A percentile compares a stretch with the other conserved stretches of the same genome.
Conservation (phyloP, 805 yeast species). For the Suhomyces pyralidae region DNA sequence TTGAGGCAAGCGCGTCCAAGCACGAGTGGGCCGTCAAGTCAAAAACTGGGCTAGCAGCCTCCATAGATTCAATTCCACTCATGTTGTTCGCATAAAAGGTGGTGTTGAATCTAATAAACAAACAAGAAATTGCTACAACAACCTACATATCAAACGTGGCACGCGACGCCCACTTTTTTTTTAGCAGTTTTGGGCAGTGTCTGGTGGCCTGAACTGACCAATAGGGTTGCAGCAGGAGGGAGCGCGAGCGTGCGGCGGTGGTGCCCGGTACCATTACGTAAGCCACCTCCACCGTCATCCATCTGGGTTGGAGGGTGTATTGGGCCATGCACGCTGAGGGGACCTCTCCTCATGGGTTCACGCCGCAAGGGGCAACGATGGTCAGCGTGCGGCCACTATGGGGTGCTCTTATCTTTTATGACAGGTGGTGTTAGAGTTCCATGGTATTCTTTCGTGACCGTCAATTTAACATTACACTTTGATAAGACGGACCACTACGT, state of each 20-base stretch:
- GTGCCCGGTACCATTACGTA: no score
- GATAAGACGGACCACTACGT: background rate
- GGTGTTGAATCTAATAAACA: background rate
- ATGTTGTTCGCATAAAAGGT: background rate
- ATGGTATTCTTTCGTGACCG: background rate
- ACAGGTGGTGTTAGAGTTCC: background rate
- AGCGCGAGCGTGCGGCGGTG: no score
- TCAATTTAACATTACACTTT: background rate
- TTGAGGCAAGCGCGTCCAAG: background rate
- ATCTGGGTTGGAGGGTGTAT: background rate
- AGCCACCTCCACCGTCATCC: background rate
- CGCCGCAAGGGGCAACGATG: background rate
- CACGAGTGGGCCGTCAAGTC: background rate
- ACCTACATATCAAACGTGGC: background rate
- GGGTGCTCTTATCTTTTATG: background rate
- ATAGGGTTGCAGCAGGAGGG: no score
- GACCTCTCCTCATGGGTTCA: background rate
- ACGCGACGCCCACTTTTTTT: background rate
- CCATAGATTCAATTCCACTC: background rate
- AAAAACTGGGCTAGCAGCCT: background rate
- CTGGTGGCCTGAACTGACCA: no score
- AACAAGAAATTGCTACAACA: background rate
- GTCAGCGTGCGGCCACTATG: background rate
- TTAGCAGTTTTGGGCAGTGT: no score
- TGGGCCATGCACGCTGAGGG: background rate